Percentiles rank a stretch among this genome's conserved stretches.
These are phyloP conservation scores for Kernera saxatilis DNA, from an alignment of 345 rosid species.

Conservation along the genomic window DNA sequence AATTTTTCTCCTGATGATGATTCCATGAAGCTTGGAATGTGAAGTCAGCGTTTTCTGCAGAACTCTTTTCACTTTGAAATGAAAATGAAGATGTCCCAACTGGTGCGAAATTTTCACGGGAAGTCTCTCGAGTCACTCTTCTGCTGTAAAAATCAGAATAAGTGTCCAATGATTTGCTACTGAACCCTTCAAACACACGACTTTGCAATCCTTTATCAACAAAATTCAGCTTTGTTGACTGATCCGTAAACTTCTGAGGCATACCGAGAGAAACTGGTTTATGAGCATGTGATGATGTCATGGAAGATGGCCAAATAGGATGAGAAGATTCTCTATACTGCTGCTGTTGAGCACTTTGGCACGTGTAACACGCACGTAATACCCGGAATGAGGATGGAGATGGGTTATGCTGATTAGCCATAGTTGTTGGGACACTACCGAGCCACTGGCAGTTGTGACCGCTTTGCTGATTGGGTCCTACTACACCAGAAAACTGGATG, in stretches of 20 bases:
- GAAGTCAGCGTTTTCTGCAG: slow-evolving; percentile 32
- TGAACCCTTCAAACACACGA: slow-evolving; percentile 37
- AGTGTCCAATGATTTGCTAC: slow-evolving; percentile 41
- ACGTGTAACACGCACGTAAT: slow-evolving; percentile 37
- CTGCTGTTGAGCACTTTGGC: slow-evolving; percentile 43
- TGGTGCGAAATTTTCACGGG: slow-evolving; percentile 27
- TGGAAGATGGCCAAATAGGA: slow-evolving; percentile 36
- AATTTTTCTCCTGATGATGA: slow-evolving; percentile 35
- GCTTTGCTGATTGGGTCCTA: slow-evolving; percentile 32
- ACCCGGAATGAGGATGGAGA: slow-evolving; percentile 29
- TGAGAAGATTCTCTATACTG: slow-evolving; percentile 36
- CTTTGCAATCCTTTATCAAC: slow-evolving; percentile 31
- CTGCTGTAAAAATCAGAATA: slow-evolving; percentile 42
- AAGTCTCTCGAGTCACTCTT: slow-evolving; percentile 33
- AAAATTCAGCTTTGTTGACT: slow-evolving; percentile 31
- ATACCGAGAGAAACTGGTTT: slow-evolving; percentile 28
- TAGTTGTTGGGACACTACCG: slow-evolving; percentile 30
- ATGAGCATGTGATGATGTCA: slow-evolving; percentile 31
- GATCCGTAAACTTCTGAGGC: slow-evolving; percentile 24
- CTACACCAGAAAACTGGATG: slow-evolving; percentile 35
- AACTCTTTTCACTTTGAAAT: slow-evolving; percentile 39
- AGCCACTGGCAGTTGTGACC: slow-evolving; percentile 38
- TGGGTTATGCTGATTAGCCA: slow-evolving; percentile 29
- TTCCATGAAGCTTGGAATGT: slow-evolving; percentile 35
- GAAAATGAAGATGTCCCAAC: slow-evolving; percentile 46